Evolutionary conservation across 306 rosid species (phyloP).

Genomic region (Lathyrus oleraceus): DNA sequence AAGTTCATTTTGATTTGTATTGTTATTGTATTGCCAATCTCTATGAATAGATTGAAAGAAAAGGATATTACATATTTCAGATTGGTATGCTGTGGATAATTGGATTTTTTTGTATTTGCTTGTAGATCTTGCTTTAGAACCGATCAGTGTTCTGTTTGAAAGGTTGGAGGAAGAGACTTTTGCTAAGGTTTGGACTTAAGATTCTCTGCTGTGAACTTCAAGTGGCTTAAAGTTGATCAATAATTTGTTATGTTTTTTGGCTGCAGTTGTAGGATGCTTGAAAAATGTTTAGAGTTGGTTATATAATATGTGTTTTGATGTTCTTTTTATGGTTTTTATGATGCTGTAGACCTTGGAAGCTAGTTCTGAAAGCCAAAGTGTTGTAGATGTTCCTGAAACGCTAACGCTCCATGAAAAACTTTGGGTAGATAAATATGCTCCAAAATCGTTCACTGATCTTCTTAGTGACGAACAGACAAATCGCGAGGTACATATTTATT

Average conservation of each 20-base stretch:
- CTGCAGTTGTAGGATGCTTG: slow-evolving; percentile 11
- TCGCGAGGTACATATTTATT: slow-evolving; percentile 69
- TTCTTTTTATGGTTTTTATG: slow-evolving; percentile 20
- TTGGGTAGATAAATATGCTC: slow-evolving; percentile 98
- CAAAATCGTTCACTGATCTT: slow-evolving; percentile 85
- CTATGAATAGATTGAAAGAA: slow-evolving; percentile 12
- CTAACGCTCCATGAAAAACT: slow-evolving; percentile 60
- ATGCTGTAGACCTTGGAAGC: slow-evolving; percentile 64
- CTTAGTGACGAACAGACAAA: slow-evolving; percentile 97
- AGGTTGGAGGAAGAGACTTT: slow-evolving; percentile 84
- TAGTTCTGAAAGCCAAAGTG: slow-evolving; percentile 58
- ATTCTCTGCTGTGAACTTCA: slow-evolving; percentile 23
- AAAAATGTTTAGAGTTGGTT: slow-evolving; percentile 15
- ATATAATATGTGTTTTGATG: slow-evolving; percentile 8
- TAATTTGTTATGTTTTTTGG: slow-evolving; percentile 2
- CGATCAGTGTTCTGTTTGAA: slow-evolving; percentile 57
- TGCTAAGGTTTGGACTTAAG: slow-evolving; percentile 59
- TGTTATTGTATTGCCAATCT: not conserved
- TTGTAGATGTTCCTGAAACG: slow-evolving; percentile 52
- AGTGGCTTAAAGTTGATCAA: slow-evolving; percentile 15
- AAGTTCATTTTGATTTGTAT: no score
- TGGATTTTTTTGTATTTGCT: slow-evolving; percentile 2
- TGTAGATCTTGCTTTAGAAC: slow-evolving; percentile 71
- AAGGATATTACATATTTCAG: not conserved
- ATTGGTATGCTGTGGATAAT: slow-evolving; percentile 22